Conservation (phyloP, 1,284 basidiomycete genomes). For the Hypsizygus ulmarius region DNA sequence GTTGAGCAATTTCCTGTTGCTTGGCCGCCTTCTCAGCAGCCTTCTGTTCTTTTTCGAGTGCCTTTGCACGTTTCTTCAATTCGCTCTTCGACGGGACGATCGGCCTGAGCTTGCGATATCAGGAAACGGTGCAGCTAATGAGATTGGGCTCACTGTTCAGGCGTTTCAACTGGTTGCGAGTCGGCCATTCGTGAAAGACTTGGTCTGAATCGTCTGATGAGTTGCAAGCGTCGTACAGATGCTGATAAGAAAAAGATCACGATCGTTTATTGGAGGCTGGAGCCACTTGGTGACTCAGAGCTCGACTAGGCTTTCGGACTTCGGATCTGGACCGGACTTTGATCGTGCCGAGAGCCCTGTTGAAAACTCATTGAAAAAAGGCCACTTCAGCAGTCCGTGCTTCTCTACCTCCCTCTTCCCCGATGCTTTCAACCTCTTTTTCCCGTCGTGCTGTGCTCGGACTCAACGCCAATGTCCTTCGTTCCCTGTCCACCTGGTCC, state of each 20-base stretch:
- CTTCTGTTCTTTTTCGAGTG: slow-evolving; percentile 91
- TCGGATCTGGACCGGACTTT: slow-evolving; percentile 7
- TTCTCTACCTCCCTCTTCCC: slow-evolving; percentile 19
- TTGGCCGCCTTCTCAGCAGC: slow-evolving; percentile 82
- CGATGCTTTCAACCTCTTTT: slow-evolving; percentile 44
- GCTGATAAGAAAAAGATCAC: background rate
- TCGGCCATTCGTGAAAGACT: no score
- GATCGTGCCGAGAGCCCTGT: background rate
- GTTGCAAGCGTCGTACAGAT: background rate
- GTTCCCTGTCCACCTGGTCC: slow-evolving; percentile 75
- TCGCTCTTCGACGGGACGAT: slow-evolving; percentile 82
- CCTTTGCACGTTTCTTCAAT: slow-evolving; percentile 91
- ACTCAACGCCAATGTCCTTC: slow-evolving; percentile 34
- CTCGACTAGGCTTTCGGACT: slow-evolving; percentile 13
- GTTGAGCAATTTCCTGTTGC: slow-evolving; percentile 72
- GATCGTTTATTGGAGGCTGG: background rate
- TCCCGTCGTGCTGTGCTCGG: slow-evolving; percentile 42
- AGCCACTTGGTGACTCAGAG: slow-evolving; percentile 2
- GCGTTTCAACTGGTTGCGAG: background rate
- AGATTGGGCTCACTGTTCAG: slow-evolving; percentile 21
- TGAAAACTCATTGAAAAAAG: background rate
- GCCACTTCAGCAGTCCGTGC: slow-evolving; percentile 7
- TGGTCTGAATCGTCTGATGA: background rate
- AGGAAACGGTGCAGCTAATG: background rate
- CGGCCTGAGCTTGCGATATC: slow-evolving; percentile 16